A percentile compares a stretch with the other conserved stretches of the same genome.
Evolutionary conservation across 169 alveolate genomes (phyloP).

Genomic region (Cryptosporidium felis): DNA sequence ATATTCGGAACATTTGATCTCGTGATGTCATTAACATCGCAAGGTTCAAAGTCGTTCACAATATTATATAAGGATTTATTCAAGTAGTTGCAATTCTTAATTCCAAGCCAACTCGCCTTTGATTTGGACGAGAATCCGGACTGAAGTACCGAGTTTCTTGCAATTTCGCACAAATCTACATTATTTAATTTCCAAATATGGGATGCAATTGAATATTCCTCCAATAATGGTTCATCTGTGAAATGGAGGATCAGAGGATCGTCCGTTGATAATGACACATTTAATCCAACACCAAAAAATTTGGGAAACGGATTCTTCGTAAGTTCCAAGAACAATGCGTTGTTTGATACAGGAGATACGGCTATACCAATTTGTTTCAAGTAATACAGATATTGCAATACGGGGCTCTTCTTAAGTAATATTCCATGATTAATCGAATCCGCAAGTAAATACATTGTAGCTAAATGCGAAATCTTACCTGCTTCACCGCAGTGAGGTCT

Average conservation of each 20-base stretch:
- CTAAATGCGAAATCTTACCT: constrained; percentile 88
- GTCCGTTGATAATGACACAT: constrained; percentile 91
- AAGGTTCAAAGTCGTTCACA: constrained; percentile 24
- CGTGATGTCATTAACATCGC: constrained; percentile 55
- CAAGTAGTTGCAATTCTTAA: constrained; percentile 1
- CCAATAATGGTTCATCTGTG: constrained; percentile 91
- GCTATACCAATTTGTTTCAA: constrained; percentile 91
- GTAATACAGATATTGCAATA: constrained; percentile 87
- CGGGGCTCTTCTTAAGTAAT: constrained; percentile 83
- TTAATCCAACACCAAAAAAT: constrained; percentile 89
- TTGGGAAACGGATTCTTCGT: constrained; percentile 87
- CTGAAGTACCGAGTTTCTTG: constrained; percentile 90
- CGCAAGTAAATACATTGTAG: constrained; percentile 85
- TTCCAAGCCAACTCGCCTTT: constrained; percentile 78
- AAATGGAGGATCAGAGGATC: constrained; percentile 93
- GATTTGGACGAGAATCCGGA: constrained; percentile 73
- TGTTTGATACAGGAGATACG: constrained; percentile 92
- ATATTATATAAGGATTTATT: constrained; percentile 20
- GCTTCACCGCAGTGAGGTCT: constrained; percentile 95
- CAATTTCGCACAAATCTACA: constrained; percentile 90
- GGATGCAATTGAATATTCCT: constrained; percentile 90
- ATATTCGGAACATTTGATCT: constrained; percentile 72
- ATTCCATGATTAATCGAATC: constrained; percentile 91
- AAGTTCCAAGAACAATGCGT: constrained; percentile 80
- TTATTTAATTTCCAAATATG: constrained; percentile 86